phyloP scores from a whole-genome alignment of 352 stramenopile genomes.

The Bremia lactucae region DNA sequence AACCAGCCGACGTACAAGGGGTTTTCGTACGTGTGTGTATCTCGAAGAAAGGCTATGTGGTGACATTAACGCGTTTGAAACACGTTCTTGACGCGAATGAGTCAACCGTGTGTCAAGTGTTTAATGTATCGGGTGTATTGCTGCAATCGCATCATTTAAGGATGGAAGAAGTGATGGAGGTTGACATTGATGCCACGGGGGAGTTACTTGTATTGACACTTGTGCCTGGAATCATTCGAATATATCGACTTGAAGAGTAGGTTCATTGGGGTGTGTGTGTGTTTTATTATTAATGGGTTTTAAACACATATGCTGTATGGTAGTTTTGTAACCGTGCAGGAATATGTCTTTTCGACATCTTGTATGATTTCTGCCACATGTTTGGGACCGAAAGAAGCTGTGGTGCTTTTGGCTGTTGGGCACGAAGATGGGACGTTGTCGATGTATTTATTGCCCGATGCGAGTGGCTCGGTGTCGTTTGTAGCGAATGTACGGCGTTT shows the following conservation, averaged over 20 bases:
- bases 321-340: conserved; percentile 64
- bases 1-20: conserved; percentile 16
- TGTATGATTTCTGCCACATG: conserved; percentile 45
- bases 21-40: conserved; percentile 39
- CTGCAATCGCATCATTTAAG: conserved; percentile 39
- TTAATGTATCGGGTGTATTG: conserved; percentile 54
- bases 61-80: conserved; percentile 28
- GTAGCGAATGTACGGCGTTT: conserved; percentile 59
- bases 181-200: conserved; percentile 57
- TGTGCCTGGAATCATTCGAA: conserved; percentile 28
- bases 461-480: conserved; percentile 67
- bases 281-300: background rate
- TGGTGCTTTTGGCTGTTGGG: conserved; percentile 59
- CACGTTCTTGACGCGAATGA: conserved; percentile 1
- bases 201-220: conserved; percentile 66
- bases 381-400: conserved; percentile 66
- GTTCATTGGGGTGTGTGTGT: conserved; percentile 9
- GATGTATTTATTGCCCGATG: conserved; percentile 71
- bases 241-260: conserved; percentile 78
- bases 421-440: conserved; percentile 66
- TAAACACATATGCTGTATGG: background rate
- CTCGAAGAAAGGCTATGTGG: conserved; percentile 51
- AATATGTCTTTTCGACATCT: conserved; percentile 36
- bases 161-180: conserved; percentile 30
- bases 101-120: conserved; percentile 34